Conservation (phyloP, 2,329 filamentous ascomycete genomes). For the Penicillium hordei region DNA sequence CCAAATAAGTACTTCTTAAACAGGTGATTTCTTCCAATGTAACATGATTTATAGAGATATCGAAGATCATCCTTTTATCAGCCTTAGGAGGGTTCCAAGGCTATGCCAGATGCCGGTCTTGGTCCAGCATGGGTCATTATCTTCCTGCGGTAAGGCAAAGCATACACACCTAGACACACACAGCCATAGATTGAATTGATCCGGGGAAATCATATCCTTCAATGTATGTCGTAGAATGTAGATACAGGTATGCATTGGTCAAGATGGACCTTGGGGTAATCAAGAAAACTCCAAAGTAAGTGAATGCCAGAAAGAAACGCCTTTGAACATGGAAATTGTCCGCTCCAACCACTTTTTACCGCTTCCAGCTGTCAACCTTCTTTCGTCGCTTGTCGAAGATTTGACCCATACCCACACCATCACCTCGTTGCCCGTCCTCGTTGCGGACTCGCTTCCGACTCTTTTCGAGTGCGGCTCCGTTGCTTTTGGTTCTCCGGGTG, state of each 20-base stretch:
- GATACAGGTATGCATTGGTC: constrained; percentile 10
- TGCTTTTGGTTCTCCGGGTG: constrained; percentile 67
- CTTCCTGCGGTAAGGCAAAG: neutral
- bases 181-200: neutral
- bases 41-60: neutral
- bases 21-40: neutral
- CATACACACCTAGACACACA: neutral
- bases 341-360: constrained; percentile 19
- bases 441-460: constrained; percentile 74
- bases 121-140: neutral
- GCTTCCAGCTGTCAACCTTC: constrained; percentile 46
- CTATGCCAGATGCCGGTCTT: neutral
- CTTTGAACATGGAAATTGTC: constrained; percentile 1
- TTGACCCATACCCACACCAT: constrained; percentile 67
- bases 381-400: constrained; percentile 47
- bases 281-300: constrained; percentile 11
- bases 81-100: too few relatives aligned
- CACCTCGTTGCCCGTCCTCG: constrained; percentile 71
- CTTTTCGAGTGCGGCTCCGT: constrained; percentile 66
- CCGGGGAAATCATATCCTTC: neutral
- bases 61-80: too few relatives aligned
- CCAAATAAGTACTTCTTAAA: neutral
- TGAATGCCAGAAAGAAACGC: constrained; percentile 7
- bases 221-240: constrained; percentile 2
- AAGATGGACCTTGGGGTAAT: constrained; percentile 8